Base-by-base conservation (phyloP, 768 basidiomycete genomes). In the Ramaria rubella region DNA sequence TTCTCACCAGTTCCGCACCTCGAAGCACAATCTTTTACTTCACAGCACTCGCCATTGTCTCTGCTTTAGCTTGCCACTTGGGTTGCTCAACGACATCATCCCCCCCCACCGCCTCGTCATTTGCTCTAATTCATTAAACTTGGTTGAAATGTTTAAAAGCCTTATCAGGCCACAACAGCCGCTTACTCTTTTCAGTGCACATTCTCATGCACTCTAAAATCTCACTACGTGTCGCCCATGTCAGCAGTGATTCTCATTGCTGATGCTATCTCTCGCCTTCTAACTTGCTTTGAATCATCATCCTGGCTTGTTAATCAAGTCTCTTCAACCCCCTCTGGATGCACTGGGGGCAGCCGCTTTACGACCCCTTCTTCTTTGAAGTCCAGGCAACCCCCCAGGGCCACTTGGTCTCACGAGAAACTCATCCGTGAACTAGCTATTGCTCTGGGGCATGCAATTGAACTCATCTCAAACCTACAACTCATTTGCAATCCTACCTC, bases 401-500 rank as follows among this genome's bases (percentile, higher is more conserved):
- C n/a, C n/a, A n/a, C n/a, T n/a, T n/a, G n/a, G n/a, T n/a, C n/a
- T n/a, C n/a, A n/a, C n/a, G n/a, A n/a, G n/a, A n/a, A n/a, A n/a
- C n/a, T n/a, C n/a, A 12, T 67, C 0, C 68, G 61, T n/a, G 68
- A 70, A 58, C 64, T 69, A 5, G 59, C 67, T 1, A 62, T 72
- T 59, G 68, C 71, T 0, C 62, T 75, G 9, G 72, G 71, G 2
- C 26, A 60, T 19, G 58, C 70, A 0, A 55, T 76, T 19, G 67
- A 72, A 17, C 15, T 12, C 71, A 0, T 4, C n/a, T 0, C 1
- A 21, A 0, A 52, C 65, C 0, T 76, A 77, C 52, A 6, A 65
- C 2, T 60, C 65, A 38, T 72, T 5, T 23, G 72, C 15, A 63
- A 72, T 0, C 77, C 75, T 0, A 74, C 73, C 1, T 52, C 60